Conservation (phyloP, 768 basidiomycete genomes). For the Leccinum arenicola region DNA sequence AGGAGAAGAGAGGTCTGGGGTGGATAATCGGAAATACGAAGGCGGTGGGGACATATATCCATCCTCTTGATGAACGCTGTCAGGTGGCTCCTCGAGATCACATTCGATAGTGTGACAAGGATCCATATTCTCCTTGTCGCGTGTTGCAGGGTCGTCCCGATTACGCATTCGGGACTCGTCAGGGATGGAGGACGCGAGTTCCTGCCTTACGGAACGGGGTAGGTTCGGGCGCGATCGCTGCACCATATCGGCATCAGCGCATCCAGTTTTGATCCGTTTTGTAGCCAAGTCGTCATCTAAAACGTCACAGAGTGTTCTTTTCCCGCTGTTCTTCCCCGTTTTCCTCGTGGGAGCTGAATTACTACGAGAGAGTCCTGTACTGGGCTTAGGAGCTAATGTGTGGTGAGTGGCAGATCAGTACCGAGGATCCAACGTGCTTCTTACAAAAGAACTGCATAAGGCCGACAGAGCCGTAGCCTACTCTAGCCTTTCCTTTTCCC, state of each 20-base stretch:
- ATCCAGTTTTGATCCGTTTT: slow-evolving; percentile 44
- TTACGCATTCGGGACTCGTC: slow-evolving; percentile 20
- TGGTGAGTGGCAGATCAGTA: slow-evolving; percentile 37
- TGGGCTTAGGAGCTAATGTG: slow-evolving; percentile 25
- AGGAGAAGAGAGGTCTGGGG: slow-evolving; percentile 69
- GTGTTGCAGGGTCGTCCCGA: slow-evolving; percentile 44
- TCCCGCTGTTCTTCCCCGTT: slow-evolving; percentile 65
- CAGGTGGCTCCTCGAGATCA: slow-evolving; percentile 37
- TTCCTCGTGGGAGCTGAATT: slow-evolving; percentile 31
- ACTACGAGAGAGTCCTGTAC: slow-evolving; percentile 23
- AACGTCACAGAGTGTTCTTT: slow-evolving; percentile 67
- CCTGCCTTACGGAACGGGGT: slow-evolving; percentile 16
- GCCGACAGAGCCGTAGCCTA: slow-evolving; percentile 27
- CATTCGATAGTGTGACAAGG: slow-evolving; percentile 39
- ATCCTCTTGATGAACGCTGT: slow-evolving; percentile 68
- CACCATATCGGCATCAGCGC: slow-evolving; percentile 21
- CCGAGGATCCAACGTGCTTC: slow-evolving; percentile 31
- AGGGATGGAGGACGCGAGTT: slow-evolving; percentile 2
- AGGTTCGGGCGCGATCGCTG: slow-evolving; percentile 26
- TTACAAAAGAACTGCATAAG: slow-evolving; percentile 67
- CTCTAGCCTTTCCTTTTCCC: slow-evolving; percentile 46
- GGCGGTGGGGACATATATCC: slow-evolving; percentile 77
- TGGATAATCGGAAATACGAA: slow-evolving; percentile 46
- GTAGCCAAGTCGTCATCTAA: slow-evolving; percentile 61
- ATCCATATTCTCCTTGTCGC: slow-evolving; percentile 38